These are phyloP conservation scores for Botryotinia calthae DNA, from an alignment of 2,329 filamentous ascomycete genomes.

Conservation along the genomic window DNA sequence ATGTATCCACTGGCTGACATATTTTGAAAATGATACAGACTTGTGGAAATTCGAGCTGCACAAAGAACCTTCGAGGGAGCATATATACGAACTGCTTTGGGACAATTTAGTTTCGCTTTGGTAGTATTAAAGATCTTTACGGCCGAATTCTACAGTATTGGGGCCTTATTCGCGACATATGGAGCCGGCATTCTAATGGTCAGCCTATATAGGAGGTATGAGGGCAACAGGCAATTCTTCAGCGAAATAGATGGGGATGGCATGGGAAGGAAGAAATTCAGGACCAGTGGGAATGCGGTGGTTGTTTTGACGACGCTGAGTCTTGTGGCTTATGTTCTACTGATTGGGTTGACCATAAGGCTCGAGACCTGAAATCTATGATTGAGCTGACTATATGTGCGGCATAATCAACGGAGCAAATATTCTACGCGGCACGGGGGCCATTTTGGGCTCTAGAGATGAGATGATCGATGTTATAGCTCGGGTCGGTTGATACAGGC, in stretches of 20 bases:
- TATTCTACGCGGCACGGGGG: neutral
- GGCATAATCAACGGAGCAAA: conserved; percentile 11
- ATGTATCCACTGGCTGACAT: neutral
- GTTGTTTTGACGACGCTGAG: conserved; percentile 56
- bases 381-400: conserved; percentile 10
- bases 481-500: neutral
- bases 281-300: conserved; percentile 63
- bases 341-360: conserved; percentile 55
- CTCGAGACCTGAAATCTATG: conserved; percentile 28
- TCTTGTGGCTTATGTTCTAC: conserved; percentile 54
- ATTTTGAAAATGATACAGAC: conserved; percentile 39
- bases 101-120: conserved; percentile 92
- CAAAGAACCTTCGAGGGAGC: conserved; percentile 97
- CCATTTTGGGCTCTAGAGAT: neutral
- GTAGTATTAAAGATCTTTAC: conserved; percentile 97
- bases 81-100: conserved; percentile 90
- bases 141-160: conserved; percentile 91
- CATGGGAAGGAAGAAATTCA: conserved; percentile 53
- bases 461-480: neutral
- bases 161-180: conserved; percentile 92
- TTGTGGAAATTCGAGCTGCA: conserved; percentile 91
- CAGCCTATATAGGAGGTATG: conserved; percentile 79
- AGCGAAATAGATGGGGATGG: conserved; percentile 45
- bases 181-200: conserved; percentile 81
- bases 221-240: conserved; percentile 95